Base-by-base conservation (phyloP, 2,329 filamentous ascomycete species). In the Hymenoscyphus repandus region DNA sequence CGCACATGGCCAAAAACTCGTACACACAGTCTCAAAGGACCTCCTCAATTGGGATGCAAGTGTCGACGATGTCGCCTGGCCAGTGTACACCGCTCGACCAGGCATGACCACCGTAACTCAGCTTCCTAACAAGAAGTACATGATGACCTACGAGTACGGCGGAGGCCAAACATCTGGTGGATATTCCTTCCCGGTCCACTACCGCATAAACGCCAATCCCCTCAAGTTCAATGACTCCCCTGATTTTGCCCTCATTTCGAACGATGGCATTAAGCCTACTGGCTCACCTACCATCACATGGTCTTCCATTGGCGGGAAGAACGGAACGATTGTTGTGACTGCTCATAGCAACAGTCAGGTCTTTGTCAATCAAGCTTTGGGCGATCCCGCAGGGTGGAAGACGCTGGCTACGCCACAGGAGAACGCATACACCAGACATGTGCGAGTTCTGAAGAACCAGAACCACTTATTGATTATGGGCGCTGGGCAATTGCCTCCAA, bases 1-100 rank as follows among this genome's bases (percentile, higher is more conserved):
- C 55, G 70, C 70, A 1, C 72, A 88, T 61, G 85, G 84, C 15
- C 85, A 88, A 67, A 86, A 87, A 62, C 73, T 88, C 36, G 74
- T 80, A 2, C 83, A 88, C 65, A 51, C 55, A 38, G 58, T 57
- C 5, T 87, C 66, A 72, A 73, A 13, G 1, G 80, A 88, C 61
- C 71, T 86, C 17, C 67, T 71, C 51, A 77, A 65, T 13, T 89
- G 84, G 84, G 74, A 74, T 15, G 62, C 73, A 0, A 70, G 78
- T 2, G 74, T 85, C 45, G 73, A 83, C 53, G 83, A 88, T 60
- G 82, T 85, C 36, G 70, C 77, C 17, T 83, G 85, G 58, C 68
- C 73, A n/a, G 74, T 72, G 48, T 85, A 85, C 66, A 77, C 75
- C 2, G 79, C 75, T 53, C 78, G 85, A 1, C 85, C 85, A 0